Base-by-base conservation (phyloP, 352 stramenopile species). In the Pythium insidiosum region DNA sequence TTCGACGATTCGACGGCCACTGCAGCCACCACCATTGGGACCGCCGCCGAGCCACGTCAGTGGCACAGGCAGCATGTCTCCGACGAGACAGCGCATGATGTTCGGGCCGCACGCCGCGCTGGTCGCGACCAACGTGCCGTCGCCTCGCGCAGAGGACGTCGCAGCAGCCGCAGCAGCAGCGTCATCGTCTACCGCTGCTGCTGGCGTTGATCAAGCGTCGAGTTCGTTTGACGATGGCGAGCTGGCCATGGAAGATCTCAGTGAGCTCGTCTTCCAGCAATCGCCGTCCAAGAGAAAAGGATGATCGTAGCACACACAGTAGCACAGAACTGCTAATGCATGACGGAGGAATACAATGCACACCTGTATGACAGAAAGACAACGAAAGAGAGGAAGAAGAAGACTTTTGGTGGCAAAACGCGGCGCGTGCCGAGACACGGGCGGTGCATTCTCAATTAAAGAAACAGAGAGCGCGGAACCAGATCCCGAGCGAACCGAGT, bases 51-150 rank as follows among this genome's bases (percentile, higher is more conserved):
- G 15, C n/a, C n/a, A n/a, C n/a, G n/a, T n/a, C n/a, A n/a, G n/a
- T n/a, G 52, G 50, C 33, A 22, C 50, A 12, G 50, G 52, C 20
- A 40, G 52, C 29, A 50, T 79, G 5, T 83, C 67, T 2, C 67
- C 65, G 1, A 69, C 74, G 7, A 45, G 65, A 40, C 57, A 50
- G 12, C 77, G 73, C 47, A 78, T 77, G 68, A 58, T 75, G 59
- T 44, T 53, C 6, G 43, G 56, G 15, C 40, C 47, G 10, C n/a
- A 47, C 12, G 64, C 53, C 16, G 25, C 47, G 5, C 41, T 21
- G 9, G n/a, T 61, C 18, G 43, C 31, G 6, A 45, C 42, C 1
- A 12, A 51, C 3, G 58, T 73, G 6, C 31, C 45, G 12, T 77
- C 70, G 3, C 65, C 70, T 15, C 65, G 70, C 1, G 65, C 63